Evolutionary conservation across 306 rosid genomes (phyloP).

Genomic region (Lathyrus aphaca): DNA sequence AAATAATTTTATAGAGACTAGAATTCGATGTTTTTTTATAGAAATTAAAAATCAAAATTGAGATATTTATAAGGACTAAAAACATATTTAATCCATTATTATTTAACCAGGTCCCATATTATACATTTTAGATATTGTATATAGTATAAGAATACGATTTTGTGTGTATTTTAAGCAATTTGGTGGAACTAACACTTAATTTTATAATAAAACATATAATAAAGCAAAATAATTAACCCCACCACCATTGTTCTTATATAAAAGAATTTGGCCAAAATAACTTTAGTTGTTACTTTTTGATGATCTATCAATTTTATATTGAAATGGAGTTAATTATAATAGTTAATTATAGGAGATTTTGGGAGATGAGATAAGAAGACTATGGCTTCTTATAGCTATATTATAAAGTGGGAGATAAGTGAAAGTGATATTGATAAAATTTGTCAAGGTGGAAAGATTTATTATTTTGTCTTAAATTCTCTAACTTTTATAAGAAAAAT

Average conservation of each 20-base stretch:
- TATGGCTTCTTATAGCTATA: constrained; percentile 12
- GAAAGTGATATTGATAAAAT: constrained; percentile 39
- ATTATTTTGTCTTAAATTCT: too few relatives aligned
- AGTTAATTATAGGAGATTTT: constrained; percentile 43
- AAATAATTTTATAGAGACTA: too few relatives aligned
- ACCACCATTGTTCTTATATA: constrained; percentile 8
- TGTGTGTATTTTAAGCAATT: constrained; percentile 26
- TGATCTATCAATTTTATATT: constrained; percentile 5
- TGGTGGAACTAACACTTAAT: background rate
- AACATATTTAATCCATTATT: too few relatives aligned
- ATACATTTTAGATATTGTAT: constrained; percentile 12
- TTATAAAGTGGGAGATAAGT: constrained; percentile 47
- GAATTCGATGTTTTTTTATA: too few relatives aligned
- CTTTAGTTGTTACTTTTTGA: constrained; percentile 9
- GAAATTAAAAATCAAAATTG: too few relatives aligned
- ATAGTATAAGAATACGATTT: background rate
- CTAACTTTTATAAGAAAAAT: too few relatives aligned
- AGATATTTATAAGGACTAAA: too few relatives aligned
- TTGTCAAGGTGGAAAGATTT: constrained; percentile 39
- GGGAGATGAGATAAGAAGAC: constrained; percentile 50
- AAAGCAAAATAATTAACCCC: background rate
- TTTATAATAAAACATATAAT: too few relatives aligned
- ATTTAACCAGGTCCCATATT: constrained; percentile 5
- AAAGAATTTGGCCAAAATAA: background rate
- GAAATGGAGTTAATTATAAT: constrained; percentile 17